A percentile compares a stretch with the other conserved stretches of the same genome.
Conservation (phyloP, 129 eudicot genomes). For the Glebionis coronaria region DNA sequence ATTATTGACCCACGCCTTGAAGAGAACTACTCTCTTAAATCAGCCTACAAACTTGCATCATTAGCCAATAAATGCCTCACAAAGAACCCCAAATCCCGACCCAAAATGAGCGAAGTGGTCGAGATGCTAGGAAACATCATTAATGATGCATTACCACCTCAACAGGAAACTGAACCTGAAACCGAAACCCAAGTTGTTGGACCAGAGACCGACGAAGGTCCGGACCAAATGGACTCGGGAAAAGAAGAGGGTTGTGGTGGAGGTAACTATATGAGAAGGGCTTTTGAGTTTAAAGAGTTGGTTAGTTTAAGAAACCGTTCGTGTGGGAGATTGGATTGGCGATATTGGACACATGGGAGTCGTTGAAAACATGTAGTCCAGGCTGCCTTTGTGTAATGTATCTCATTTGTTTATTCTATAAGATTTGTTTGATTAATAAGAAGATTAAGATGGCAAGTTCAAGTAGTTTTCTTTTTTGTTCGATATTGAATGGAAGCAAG, state of each 20-base stretch:
- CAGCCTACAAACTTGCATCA: constrained; percentile 67
- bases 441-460: neutral
- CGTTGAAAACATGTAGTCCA: constrained; percentile 34
- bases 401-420: constrained; percentile 5
- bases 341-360: constrained; percentile 59
- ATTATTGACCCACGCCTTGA: constrained; percentile 61
- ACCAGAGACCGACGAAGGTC: constrained; percentile 25
- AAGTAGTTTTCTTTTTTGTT: neutral
- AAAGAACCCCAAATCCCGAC: constrained; percentile 69
- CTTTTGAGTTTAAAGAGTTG: constrained; percentile 57
- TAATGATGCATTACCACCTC: constrained; percentile 35
- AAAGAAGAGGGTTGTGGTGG: constrained; percentile 41
- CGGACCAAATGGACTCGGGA: constrained; percentile 28
- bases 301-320: constrained; percentile 63
- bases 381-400: neutral
- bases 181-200: constrained; percentile 29
- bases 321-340: constrained; percentile 75
- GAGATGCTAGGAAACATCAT: constrained; percentile 65
- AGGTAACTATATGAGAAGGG: constrained; percentile 36
- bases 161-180: constrained; percentile 28
- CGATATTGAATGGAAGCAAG: neutral
- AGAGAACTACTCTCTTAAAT: constrained; percentile 55
- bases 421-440: neutral
- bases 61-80: constrained; percentile 78
- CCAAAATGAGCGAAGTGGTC: constrained; percentile 84